Evolutionary conservation across 2,329 filamentous ascomycete species (phyloP).

Genomic region (Beauveria sp.): DNA sequence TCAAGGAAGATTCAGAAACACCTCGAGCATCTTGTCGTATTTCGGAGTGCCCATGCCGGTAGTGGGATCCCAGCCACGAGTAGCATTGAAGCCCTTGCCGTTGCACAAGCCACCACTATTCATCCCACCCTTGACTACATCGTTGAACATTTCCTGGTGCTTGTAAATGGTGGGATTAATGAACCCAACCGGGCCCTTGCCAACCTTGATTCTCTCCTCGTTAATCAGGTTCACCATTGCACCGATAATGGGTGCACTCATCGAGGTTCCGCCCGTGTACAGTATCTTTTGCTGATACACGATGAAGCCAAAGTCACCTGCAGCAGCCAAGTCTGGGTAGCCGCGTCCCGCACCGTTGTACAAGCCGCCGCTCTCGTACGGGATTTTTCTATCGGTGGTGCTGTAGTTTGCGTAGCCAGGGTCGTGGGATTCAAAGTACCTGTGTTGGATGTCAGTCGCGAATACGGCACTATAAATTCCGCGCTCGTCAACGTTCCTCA

Average conservation of each 20-base stretch:
- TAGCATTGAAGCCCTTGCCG: neutral
- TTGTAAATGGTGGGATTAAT: conserved; percentile 11
- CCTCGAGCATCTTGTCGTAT: conserved; percentile 1
- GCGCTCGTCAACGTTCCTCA: no score
- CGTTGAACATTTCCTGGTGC: conserved; percentile 7
- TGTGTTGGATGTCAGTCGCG: neutral
- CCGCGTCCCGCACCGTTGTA: conserved; percentile 34
- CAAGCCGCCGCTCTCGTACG: conserved; percentile 22
- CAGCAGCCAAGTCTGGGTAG: conserved; percentile 31
- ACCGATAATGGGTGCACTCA: conserved; percentile 14
- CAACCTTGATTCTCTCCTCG: conserved; percentile 15
- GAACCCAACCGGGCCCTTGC: conserved; percentile 32
- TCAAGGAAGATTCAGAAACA: conserved; percentile 10
- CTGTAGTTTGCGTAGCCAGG: conserved; percentile 23
- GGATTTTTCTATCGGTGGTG: conserved; percentile 27
- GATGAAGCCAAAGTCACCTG: conserved; percentile 39
- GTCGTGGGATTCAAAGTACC: conserved; percentile 31
- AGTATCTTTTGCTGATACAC: conserved; percentile 21
- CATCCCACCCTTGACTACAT: conserved; percentile 9
- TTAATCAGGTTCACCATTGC: conserved; percentile 15
- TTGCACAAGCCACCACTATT: conserved; percentile 4
- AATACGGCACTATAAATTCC: no score
- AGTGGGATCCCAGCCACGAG: conserved; percentile 10
- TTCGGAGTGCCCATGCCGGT: conserved; percentile 10
- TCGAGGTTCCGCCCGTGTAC: conserved; percentile 11